Conservation (phyloP, 768 basidiomycete species). For the Naganishia onofrii region DNA sequence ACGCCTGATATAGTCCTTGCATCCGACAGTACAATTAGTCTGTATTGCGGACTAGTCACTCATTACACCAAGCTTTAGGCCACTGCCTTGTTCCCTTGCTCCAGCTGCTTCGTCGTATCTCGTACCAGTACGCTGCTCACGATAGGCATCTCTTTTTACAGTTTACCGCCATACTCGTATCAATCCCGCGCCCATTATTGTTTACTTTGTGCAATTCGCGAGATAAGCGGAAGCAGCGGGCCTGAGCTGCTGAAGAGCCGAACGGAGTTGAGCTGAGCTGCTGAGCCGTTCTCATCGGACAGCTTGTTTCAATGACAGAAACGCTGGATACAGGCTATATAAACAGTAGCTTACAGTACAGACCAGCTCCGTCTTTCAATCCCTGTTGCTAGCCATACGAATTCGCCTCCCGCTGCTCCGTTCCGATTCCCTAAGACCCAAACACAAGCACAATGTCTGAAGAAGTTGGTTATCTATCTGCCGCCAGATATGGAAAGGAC, state of each 20-base stretch:
- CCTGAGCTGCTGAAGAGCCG: neutral
- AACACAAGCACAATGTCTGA: constrained; percentile 12
- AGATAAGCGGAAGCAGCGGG: constrained; percentile 10
- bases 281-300: neutral
- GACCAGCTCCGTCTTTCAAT: neutral
- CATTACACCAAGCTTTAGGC: too few relatives aligned
- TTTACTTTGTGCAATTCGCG: constrained; percentile 18
- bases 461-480: constrained; percentile 41
- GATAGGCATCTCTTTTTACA: neutral
- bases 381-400: neutral
- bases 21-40: too few relatives aligned
- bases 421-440: neutral
- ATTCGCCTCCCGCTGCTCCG: neutral
- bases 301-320: neutral
- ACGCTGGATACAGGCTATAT: neutral
- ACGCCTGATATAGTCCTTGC: too few relatives aligned
- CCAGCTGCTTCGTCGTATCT: too few relatives aligned
- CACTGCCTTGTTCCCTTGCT: too few relatives aligned
- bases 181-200: neutral
- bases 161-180: neutral
- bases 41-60: too few relatives aligned
- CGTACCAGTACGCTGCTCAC: too few relatives aligned
- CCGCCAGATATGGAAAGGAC: constrained; percentile 66
- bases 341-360: neutral
- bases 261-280: neutral